phyloP scores from a whole-genome alignment of 1,284 basidiomycete genomes.

The Ustilago shanxiensis region DNA sequence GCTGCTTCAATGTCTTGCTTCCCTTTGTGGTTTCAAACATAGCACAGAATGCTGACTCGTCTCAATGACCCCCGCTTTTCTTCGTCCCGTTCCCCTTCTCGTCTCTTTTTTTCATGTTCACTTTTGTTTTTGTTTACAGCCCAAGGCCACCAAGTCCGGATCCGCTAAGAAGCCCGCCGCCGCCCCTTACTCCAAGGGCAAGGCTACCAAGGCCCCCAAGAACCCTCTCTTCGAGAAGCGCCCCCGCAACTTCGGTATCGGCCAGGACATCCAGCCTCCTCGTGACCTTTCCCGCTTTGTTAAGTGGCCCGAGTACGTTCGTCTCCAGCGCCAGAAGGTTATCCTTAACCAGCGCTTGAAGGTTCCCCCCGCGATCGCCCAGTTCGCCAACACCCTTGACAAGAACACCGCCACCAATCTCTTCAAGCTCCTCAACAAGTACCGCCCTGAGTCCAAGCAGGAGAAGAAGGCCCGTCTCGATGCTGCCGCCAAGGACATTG shows the following conservation, averaged over 20 bases:
- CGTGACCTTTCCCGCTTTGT: constrained; percentile 96
- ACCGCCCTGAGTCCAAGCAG: constrained; percentile 89
- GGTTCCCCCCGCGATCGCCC: constrained; percentile 97
- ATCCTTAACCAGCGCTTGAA: constrained; percentile 98
- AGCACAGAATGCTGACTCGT: constrained; percentile 65
- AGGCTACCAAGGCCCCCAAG: constrained; percentile 76
- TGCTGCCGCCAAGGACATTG: constrained; percentile 80
- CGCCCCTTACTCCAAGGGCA: constrained; percentile 66
- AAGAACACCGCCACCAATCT: constrained; percentile 99
- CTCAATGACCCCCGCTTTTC: constrained; percentile 65
- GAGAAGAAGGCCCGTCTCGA: constrained; percentile 97
- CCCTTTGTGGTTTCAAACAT: constrained; percentile 42
- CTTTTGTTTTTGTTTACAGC: constrained; percentile 48
- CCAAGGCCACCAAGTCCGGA: constrained; percentile 68
- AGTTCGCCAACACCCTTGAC: constrained; percentile 97
- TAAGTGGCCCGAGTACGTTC: constrained; percentile 99
- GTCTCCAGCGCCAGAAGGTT: constrained; percentile 97
- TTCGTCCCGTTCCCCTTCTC: constrained; percentile 1
- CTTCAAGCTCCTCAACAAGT: constrained; percentile 98
- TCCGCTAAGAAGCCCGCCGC: constrained; percentile 66
- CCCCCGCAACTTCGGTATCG: constrained; percentile 94
- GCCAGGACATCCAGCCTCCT: constrained; percentile 92
- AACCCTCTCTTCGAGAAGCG: constrained; percentile 95
- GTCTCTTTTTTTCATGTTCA: constrained; percentile 8
- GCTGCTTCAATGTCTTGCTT: constrained; percentile 43